Base-by-base conservation (phyloP, 768 basidiomycete genomes). In the Termitomyces titanicus region DNA sequence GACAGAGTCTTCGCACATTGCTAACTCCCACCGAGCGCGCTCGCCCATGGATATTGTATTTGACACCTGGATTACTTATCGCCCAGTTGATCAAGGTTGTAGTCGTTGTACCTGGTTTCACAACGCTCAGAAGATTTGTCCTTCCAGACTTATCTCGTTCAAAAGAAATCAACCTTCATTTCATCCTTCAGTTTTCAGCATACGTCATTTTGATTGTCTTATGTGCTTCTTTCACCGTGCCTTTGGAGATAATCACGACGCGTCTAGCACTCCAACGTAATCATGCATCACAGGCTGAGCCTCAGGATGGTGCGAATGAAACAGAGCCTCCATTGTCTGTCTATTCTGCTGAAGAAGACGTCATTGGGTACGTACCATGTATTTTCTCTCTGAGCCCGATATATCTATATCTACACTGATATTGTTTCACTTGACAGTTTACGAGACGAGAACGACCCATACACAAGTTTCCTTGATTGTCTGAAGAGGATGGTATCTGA, bases 231-330 rank as follows among this genome's bases (percentile, higher is more conserved):
- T 61, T 88, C 51, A 75, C 90, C 12, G 77, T 87, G 22, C 91
- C 91, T 3, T 69, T 93, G 34, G 89, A 92, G 64, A 87, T 92
- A 24, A 86, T 92, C 44, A 66, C 81, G 13, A 86, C 85, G 9
- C 76, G 89, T 39, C 78, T 92, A 3, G 85, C 90, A 20, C 85
- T 92, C 53, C 91, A 92, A 63, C 81, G 90, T 47, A 92, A 92
- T 58, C 89, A 91, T 58, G 82, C 83, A 3, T 38, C 43, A 8
- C 81, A 83, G 15, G 81, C 85, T 0, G 80, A 85, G 22, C 69
- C 81, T 33, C 39, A 47, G 3, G 37, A 47, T 3, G 18, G 2
- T 38, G 15, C 37, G 4, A 27, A 24, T 12, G 31, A 35, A 25
- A 13, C 24, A 20, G 48, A 49, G 9, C n/a, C 34, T 29, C 20